Evolutionary conservation across 1,284 basidiomycete genomes (phyloP), one percentile per base, ranked within the genome.

Genomic region (Apiotrichum mycotoxinovorans): DNA sequence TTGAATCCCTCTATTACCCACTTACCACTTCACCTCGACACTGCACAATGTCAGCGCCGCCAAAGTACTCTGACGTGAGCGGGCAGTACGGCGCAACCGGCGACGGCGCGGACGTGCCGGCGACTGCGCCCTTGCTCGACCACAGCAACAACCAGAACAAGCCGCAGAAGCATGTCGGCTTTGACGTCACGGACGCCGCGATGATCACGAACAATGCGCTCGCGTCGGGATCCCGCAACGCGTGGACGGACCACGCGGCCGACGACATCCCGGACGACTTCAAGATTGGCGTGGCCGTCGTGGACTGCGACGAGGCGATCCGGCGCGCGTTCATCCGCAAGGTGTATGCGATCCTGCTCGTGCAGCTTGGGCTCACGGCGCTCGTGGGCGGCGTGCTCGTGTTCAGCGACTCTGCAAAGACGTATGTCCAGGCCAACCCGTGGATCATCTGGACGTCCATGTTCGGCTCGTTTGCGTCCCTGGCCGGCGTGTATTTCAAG

Each of bases 251-350:
- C 58, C 68, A 72, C 51, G 58, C 66, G 25, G 66, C 66, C 17
- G 72, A 73, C 53, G 74, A 75, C 44, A 48, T 72, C 9, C 67
- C 74, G 9, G 74, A 78, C 50, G 75, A 76, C 55, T 74, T 77
- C 67, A 78, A 77, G 57, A 47, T 75, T 34, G 76, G 75, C 14
- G 71, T 75, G 11, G 65, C 61, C n/a, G 76, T 78, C 34, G 67
- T 67, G 10, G 76, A 77, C 60, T 77, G 76, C 60, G 76, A 76
- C 56, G 66, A 71, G 37, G 67, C 64, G 40, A 78, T 76, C 56
- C 66, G 77, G 43, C 66, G 74, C 52, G 73, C 69, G 0, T 79
- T 78, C 64, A 70, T 79, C 34, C 64, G 75, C 25, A 77, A 77
- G 56, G 71, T 76, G 34, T 73, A 73, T 56, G 69, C 73, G 51